Conservation (phyloP, 164 flowering plant genomes). For the Dillenia suffruticosa region DNA sequence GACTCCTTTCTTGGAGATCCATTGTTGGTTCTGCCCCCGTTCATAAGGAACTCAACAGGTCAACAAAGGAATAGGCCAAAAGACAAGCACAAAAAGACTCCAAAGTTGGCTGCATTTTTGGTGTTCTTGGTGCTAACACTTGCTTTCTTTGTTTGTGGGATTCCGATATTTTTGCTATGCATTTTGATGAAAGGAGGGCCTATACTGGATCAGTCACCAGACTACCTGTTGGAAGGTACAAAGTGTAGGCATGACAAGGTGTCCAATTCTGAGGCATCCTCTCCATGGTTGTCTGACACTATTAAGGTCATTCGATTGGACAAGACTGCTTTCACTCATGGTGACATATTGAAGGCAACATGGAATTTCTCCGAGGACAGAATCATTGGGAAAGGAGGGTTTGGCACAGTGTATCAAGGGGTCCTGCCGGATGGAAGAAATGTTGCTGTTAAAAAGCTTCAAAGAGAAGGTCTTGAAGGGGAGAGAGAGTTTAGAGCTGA, state of each 20-base stretch:
- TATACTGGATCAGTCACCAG: constrained; percentile 16
- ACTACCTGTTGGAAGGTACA: constrained; percentile 27
- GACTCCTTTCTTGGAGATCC: constrained; percentile 74
- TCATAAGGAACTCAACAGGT: constrained; percentile 16
- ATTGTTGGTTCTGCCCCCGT: constrained; percentile 37
- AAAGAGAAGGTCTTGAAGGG: constrained; percentile 73
- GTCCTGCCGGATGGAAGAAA: constrained; percentile 71
- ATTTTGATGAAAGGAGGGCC: constrained; percentile 13
- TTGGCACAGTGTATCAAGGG: constrained; percentile 73
- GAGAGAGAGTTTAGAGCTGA: constrained; percentile 82
- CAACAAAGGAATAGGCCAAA: background rate
- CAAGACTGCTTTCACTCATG: constrained; percentile 63
- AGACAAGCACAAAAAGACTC: constrained; percentile 1
- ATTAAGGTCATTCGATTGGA: constrained; percentile 67
- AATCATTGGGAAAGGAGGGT: constrained; percentile 79
- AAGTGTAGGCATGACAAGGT: constrained; percentile 32
- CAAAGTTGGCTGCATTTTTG: constrained; percentile 16
- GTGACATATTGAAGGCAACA: constrained; percentile 71
- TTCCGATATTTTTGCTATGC: constrained; percentile 23
- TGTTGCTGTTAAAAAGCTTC: constrained; percentile 85
- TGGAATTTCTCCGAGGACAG: constrained; percentile 56
- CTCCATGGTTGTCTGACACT: constrained; percentile 47
- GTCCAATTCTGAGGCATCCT: constrained; percentile 42
- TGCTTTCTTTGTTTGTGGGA: constrained; percentile 35
- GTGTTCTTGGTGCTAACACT: constrained; percentile 30